Conservation (phyloP, 2,329 filamentous ascomycete genomes). For the Aspergillus texensis region DNA sequence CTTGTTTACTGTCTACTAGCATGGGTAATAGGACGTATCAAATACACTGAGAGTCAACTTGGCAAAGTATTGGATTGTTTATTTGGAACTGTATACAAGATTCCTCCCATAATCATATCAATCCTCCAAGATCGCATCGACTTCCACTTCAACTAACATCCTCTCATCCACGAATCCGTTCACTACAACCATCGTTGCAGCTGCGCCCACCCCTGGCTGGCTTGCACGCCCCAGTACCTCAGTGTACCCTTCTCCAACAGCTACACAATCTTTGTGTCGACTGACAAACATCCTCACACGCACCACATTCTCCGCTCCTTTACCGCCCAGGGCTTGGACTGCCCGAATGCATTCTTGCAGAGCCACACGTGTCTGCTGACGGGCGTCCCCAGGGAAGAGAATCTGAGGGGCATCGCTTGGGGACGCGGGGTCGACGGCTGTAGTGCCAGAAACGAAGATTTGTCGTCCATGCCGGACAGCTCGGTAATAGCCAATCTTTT, state of each 20-base stretch:
- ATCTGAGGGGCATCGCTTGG: slow-evolving; percentile 30
- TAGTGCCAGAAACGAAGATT: slow-evolving; percentile 45
- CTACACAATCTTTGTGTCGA: slow-evolving; percentile 31
- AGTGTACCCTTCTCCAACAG: slow-evolving; percentile 34
- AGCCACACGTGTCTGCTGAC: slow-evolving; percentile 33
- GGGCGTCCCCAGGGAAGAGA: slow-evolving; percentile 35
- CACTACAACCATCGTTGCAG: slow-evolving; percentile 44
- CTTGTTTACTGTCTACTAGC: background rate
- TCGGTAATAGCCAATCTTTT: slow-evolving; percentile 41
- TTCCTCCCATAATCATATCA: background rate
- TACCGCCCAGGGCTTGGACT: slow-evolving; percentile 36
- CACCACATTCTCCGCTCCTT: slow-evolving; percentile 35
- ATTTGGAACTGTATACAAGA: background rate
- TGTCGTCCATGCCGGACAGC: slow-evolving; percentile 39
- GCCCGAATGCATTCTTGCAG: slow-evolving; percentile 32
- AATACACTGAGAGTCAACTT: background rate
- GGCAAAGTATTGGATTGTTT: background rate
- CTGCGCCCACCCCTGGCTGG: slow-evolving; percentile 30
- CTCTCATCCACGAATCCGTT: slow-evolving; percentile 39
- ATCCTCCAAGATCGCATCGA: slow-evolving; percentile 36
- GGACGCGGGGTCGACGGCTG: slow-evolving; percentile 37
- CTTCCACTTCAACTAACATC: slow-evolving; percentile 45
- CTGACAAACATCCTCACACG: slow-evolving; percentile 40
- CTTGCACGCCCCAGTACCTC: slow-evolving; percentile 30
- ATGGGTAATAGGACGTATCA: background rate